Conservation (phyloP, 345 rosid species). For the Punica granatum region DNA sequence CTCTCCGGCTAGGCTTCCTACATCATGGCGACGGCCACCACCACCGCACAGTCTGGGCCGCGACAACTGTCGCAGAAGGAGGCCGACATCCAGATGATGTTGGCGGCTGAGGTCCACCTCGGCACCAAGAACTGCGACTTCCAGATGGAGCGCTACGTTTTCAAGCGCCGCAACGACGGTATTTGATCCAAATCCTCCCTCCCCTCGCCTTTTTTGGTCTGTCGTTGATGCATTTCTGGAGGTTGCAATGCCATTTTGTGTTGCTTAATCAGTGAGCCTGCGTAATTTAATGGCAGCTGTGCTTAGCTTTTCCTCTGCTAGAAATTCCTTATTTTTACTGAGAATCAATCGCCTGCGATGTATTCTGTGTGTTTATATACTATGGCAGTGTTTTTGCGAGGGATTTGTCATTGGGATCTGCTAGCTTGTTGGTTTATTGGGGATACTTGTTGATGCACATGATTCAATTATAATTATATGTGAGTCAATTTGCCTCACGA, state of each 20-base stretch:
- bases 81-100: conserved; percentile 73
- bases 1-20: neutral
- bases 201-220: neutral
- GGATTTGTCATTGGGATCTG: neutral
- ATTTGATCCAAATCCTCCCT: neutral
- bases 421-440: neutral
- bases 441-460: too few relatives aligned
- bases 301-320: too few relatives aligned
- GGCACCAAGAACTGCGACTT: conserved; percentile 88
- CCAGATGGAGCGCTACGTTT: conserved; percentile 93
- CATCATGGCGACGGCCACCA: conserved; percentile 26
- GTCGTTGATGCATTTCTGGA: too few relatives aligned
- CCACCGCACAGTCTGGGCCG: conserved; percentile 24
- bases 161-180: conserved; percentile 95
- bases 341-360: too few relatives aligned
- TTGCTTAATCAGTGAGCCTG: neutral
- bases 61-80: conserved; percentile 57
- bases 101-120: conserved; percentile 83
- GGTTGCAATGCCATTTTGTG: too few relatives aligned
- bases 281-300: too few relatives aligned
- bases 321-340: too few relatives aligned
- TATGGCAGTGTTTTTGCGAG: too few relatives aligned
- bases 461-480: neutral
- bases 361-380: neutral
- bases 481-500: too few relatives aligned